These are phyloP conservation scores for Rutidosis leptorrhynchoides DNA, from an alignment of 129 eudicot species.

Conservation along the genomic window DNA sequence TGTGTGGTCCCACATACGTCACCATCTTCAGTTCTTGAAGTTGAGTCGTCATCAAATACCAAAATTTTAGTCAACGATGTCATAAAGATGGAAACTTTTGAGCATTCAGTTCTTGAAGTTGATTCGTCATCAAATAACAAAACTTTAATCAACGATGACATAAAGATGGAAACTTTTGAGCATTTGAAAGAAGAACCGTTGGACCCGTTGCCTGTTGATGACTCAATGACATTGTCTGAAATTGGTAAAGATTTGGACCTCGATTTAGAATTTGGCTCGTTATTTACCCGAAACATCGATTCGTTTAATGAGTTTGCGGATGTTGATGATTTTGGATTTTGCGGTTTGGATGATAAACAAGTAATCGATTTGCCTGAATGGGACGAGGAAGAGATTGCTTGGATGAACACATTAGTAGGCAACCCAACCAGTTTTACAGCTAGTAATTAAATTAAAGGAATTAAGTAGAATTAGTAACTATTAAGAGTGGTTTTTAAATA, in stretches of 20 bases:
- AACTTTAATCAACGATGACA: constrained; percentile 1
- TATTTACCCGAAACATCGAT: constrained; percentile 27
- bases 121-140: constrained; percentile 29
- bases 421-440: constrained; percentile 50
- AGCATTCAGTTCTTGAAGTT: constrained; percentile 46
- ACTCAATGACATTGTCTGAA: constrained; percentile 36
- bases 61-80: constrained; percentile 10
- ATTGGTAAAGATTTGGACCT: constrained; percentile 39
- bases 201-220: constrained; percentile 28
- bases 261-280: constrained; percentile 39
- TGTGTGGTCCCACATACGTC: constrained; percentile 45
- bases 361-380: constrained; percentile 46
- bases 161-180: constrained; percentile 8
- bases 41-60: constrained; percentile 29
- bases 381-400: constrained; percentile 54
- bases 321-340: constrained; percentile 43
- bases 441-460: constrained; percentile 13
- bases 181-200: not conserved
- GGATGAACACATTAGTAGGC: constrained; percentile 44
- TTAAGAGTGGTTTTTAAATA: no score
- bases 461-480: not conserved
- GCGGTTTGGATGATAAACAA: constrained; percentile 42
- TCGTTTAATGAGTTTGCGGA: constrained; percentile 37
- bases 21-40: constrained; percentile 48
- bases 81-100: constrained; percentile 6